phyloP scores from a whole-genome alignment of 2,329 filamentous ascomycete genomes.

The Trichophyton equinum region DNA sequence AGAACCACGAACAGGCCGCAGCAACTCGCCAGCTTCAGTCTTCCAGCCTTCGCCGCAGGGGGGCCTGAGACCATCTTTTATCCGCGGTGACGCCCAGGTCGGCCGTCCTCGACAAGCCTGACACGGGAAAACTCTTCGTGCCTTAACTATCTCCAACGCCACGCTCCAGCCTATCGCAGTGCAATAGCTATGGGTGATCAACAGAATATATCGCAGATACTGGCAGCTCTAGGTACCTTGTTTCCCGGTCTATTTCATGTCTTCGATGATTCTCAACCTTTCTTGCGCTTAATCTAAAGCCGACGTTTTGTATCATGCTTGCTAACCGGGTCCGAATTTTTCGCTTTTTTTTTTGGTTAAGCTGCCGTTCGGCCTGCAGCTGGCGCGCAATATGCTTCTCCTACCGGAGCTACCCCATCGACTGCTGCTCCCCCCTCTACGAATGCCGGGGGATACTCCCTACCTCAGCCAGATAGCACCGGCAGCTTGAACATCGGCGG shows the following conservation, averaged over 20 bases:
- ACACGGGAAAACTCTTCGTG: background rate
- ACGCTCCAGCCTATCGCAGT: conserved; percentile 2
- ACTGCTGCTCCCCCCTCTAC: conserved; percentile 28
- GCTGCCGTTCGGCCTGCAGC: conserved; percentile 40
- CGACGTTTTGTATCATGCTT: background rate
- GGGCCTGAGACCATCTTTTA: background rate
- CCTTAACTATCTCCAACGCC: background rate
- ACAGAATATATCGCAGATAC: conserved; percentile 13
- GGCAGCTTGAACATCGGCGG: conserved; percentile 69
- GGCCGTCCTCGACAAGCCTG: background rate
- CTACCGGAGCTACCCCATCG: background rate
- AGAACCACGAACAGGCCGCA: background rate
- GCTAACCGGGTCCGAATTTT: background rate
- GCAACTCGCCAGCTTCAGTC: background rate
- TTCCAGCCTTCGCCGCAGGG: background rate
- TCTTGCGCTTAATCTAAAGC: background rate
- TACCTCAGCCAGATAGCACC: conserved; percentile 38
- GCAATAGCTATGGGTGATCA: conserved; percentile 11
- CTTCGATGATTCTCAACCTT: background rate
- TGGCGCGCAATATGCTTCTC: background rate
- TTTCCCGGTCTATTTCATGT: background rate
- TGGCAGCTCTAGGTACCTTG: conserved; percentile 12
- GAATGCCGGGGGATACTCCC: conserved; percentile 30
- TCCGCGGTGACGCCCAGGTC: background rate
- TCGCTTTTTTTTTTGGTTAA: conserved; percentile 12